Base-by-base conservation (phyloP, 805 yeast genomes). In the Candida taoyuanica region DNA sequence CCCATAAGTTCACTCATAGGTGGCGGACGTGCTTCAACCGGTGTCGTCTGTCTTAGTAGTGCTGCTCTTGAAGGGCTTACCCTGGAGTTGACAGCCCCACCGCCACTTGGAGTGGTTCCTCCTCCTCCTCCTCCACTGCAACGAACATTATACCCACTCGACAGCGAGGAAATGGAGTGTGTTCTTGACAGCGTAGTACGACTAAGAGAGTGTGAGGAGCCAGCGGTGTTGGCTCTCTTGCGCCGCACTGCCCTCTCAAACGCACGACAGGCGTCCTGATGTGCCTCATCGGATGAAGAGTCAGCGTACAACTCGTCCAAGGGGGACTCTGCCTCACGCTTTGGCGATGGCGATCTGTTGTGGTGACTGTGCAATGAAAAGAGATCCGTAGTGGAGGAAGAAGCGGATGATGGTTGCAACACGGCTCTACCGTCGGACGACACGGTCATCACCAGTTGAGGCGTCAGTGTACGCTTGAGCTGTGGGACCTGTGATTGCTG, bases 141-240 rank as follows among this genome's bases (percentile, higher is more conserved):
- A n/a, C n/a, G n/a, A n/a, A n/a, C n/a, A n/a, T n/a, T n/a, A 9
- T 42, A 34, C 4, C 36, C 25, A n/a, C 53, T 49, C 4, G 52
- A 44, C 5, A 52, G 34, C 13, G 55, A 50, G 3, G 57, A 48
- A 18, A 49, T 30, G 15, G 57, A 52, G 15, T 50, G 55, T 26
- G 49, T 52, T 17, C 58, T 32, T 1, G 55, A 35, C 11, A 50
- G 23, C 31, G 19, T 13, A 7, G 9, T 9, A 34, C 43, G 31
- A 20, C 34, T 14, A 20, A 40, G 4, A 48, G 38, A 52, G 20
- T 36, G 39, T 16, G 42, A 33, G 3, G 60, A 55, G 5, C 47
- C 39, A 4, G 33, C 44, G 2, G 60, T 55, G 31, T 52, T 51
- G 8, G 60, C 56, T 30, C 60, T 44, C 30, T 53, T 53, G 5